Evolutionary conservation across 2,329 filamentous ascomycete genomes (phyloP).

Genomic region (Ceratocystis eucalypticola): DNA sequence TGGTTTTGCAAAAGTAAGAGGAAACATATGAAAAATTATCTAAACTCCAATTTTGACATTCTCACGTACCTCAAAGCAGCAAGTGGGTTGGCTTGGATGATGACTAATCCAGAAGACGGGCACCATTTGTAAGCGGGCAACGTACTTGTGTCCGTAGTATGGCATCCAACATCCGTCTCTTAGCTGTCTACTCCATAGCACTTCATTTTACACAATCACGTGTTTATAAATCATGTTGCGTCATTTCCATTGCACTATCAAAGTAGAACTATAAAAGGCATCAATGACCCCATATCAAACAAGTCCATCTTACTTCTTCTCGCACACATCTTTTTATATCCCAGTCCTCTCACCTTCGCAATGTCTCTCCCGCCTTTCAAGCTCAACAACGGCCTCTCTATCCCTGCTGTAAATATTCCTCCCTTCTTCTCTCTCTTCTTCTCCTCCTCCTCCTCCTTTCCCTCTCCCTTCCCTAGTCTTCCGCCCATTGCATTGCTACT

Average conservation of each 20-base stretch:
- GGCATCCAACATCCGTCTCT: too few species aligned
- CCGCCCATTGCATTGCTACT: not conserved
- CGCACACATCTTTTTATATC: not conserved
- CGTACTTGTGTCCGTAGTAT: not conserved
- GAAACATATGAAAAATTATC: too few species aligned
- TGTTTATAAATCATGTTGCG: not conserved
- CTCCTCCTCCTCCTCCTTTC: too few species aligned
- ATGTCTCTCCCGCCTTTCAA: conserved; percentile 34
- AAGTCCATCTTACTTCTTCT: not conserved
- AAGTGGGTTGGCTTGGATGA: not conserved
- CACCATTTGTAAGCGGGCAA: not conserved
- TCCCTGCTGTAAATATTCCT: conserved; percentile 47
- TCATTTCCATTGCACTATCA: not conserved
- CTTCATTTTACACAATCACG: not conserved
- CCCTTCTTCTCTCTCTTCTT: too few species aligned
- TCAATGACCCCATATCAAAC: not conserved
- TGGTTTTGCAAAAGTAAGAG: not conserved
- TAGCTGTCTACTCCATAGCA: too few species aligned
- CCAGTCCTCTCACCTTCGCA: not conserved
- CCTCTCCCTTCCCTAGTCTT: not conserved
- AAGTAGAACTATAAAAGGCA: too few species aligned
- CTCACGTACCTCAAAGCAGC: too few species aligned
- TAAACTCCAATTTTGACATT: too few species aligned
- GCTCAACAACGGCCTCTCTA: conserved; percentile 59
- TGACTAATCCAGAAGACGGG: not conserved